These are phyloP conservation scores for Escallonia rubra DNA, from an alignment of 129 eudicot species.

Conservation along the genomic window DNA sequence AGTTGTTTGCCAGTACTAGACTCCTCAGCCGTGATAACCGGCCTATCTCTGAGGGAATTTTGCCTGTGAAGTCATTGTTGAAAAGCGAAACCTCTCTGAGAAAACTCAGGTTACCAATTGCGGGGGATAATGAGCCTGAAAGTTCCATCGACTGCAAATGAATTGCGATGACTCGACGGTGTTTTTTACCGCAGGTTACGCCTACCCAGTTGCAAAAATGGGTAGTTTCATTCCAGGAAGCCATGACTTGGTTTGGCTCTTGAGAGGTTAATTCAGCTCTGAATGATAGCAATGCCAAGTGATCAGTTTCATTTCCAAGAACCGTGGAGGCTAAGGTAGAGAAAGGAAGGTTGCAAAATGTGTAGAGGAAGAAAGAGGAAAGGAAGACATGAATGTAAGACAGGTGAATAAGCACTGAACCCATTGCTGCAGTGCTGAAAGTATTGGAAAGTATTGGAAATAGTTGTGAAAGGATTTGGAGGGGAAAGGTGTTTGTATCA, in stretches of 20 bases:
- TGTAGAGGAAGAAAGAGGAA: no score
- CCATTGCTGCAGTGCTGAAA: no score
- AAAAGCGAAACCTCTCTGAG: constrained; percentile 3
- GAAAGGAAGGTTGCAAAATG: no score
- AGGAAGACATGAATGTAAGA: no score
- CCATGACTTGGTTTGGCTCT: constrained; percentile 12
- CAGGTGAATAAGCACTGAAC: no score
- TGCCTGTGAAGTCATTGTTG: neutral
- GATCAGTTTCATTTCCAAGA: constrained; percentile 11
- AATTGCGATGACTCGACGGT: constrained; percentile 17
- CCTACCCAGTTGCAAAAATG: constrained; percentile 29
- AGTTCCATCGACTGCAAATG: constrained; percentile 6
- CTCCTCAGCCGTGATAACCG: neutral
- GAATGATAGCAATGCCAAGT: constrained; percentile 16
- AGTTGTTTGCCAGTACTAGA: neutral
- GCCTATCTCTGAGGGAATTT: constrained; percentile 3
- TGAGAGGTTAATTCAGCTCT: neutral
- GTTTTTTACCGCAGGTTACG: constrained; percentile 18
- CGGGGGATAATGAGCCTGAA: constrained; percentile 30
- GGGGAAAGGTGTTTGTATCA: no score
- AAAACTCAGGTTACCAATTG: constrained; percentile 31
- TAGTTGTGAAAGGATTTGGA: no score
- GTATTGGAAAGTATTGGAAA: no score
- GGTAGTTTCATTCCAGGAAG: constrained; percentile 23
- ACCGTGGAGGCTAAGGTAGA: no score